These are phyloP conservation scores for Talaromyces borbonicus DNA, from an alignment of 495 filamentous ascomycete genomes.

Conservation along the genomic window DNA sequence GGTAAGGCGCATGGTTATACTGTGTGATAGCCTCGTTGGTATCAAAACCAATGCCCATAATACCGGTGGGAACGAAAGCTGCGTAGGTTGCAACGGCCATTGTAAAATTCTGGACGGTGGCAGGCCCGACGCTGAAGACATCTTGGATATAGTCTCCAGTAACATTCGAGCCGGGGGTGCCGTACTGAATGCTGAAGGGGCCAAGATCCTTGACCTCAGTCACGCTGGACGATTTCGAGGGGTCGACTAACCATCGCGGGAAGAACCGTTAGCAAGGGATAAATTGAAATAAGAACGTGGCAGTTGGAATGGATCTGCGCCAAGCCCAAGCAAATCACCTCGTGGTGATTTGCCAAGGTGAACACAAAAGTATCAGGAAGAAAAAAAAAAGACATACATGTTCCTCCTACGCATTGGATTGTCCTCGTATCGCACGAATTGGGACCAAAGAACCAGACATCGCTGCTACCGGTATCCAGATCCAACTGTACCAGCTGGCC, in stretches of 20 bases:
- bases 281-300: not conserved
- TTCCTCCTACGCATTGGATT: constrained; percentile 2
- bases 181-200: constrained; percentile 67
- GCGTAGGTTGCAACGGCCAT: constrained; percentile 57
- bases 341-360: too few species aligned
- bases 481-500: constrained; percentile 43
- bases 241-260: not conserved
- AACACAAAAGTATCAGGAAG: too few species aligned
- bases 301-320: not conserved
- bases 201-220: not conserved
- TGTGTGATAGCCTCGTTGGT: constrained; percentile 60
- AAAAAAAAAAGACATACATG: constrained; percentile 2
- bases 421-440: constrained; percentile 5
- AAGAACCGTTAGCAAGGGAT: not conserved
- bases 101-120: constrained; percentile 45
- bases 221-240: constrained; percentile 1
- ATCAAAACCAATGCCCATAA: constrained; percentile 66
- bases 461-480: constrained; percentile 67
- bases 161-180: constrained; percentile 56
- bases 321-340: too few species aligned
- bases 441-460: constrained; percentile 53
- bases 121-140: constrained; percentile 45
- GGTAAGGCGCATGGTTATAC: constrained; percentile 45
- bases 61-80: constrained; percentile 40
- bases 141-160: constrained; percentile 64